Percentiles rank a stretch among this genome's conserved stretches.
phyloP scores from a whole-genome alignment of 2,329 filamentous ascomycete species.

The Sporothrix pallida region DNA sequence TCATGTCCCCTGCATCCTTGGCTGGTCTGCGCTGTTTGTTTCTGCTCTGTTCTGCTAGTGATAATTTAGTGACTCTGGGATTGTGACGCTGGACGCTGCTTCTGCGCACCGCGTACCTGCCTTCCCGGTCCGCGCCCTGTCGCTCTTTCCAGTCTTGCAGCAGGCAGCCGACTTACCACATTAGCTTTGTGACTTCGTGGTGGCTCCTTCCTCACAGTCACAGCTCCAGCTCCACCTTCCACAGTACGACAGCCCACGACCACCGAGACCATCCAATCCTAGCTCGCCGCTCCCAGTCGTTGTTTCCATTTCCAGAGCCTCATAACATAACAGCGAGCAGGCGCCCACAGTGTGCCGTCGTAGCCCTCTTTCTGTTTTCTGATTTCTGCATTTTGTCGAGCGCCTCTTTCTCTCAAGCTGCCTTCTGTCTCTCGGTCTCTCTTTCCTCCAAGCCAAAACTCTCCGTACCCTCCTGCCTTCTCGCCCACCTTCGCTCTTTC shows the following conservation, averaged over 20 bases:
- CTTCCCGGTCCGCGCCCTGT: slow-evolving; percentile 17
- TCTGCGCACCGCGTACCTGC: slow-evolving; percentile 23
- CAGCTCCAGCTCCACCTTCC: neutral
- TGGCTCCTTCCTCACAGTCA: neutral
- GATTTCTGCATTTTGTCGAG: too few species aligned
- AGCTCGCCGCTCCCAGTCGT: slow-evolving; percentile 8
- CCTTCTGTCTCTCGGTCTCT: neutral
- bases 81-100: neutral
- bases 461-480: slow-evolving; percentile 3
- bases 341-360: neutral
- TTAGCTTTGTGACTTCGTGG: neutral
- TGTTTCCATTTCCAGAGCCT: slow-evolving; percentile 24
- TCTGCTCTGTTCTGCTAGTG: neutral
- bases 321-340: slow-evolving; percentile 17
- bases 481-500: neutral
- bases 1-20: too few species aligned
- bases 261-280: slow-evolving; percentile 24
- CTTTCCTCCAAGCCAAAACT: neutral
- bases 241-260: slow-evolving; percentile 1
- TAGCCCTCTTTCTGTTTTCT: neutral
- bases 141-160: slow-evolving; percentile 25
- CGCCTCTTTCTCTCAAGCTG: neutral
- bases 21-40: too few species aligned
- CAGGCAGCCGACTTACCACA: slow-evolving; percentile 14
- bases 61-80: neutral